Evolutionary conservation across 148 eudicot species (phyloP).

Genomic region (Cornus suecica): DNA sequence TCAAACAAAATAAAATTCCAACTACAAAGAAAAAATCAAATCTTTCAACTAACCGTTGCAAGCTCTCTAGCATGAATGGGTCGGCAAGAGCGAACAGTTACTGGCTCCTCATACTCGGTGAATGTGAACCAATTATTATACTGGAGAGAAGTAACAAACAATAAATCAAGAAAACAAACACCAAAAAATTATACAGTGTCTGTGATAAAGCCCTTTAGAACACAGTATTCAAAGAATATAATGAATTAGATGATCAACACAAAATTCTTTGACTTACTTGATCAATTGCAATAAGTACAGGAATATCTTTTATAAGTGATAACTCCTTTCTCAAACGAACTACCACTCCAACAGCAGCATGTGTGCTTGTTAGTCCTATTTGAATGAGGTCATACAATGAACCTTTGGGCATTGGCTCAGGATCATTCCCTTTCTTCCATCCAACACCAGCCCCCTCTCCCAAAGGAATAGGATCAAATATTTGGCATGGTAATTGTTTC

Average conservation of each 20-base stretch:
- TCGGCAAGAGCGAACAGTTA: slow-evolving; percentile 68
- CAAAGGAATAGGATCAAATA: slow-evolving; percentile 76
- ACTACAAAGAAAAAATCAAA: background rate
- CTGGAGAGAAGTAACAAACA: slow-evolving; percentile 42
- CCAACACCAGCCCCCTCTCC: slow-evolving; percentile 96
- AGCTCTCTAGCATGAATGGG: slow-evolving; percentile 83
- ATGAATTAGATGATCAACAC: background rate
- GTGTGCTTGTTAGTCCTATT: slow-evolving; percentile 60
- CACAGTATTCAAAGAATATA: background rate
- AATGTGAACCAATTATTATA: slow-evolving; percentile 96
- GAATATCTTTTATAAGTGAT: slow-evolving; percentile 71
- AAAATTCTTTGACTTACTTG: slow-evolving; percentile 49
- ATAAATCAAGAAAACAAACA: slow-evolving; percentile 10
- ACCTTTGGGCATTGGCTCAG: slow-evolving; percentile 67
- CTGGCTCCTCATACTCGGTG: slow-evolving; percentile 70
- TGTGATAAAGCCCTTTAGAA: background rate
- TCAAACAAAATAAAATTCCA: background rate
- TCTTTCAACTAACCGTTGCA: slow-evolving; percentile 65
- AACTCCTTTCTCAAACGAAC: slow-evolving; percentile 87
- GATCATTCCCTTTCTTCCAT: slow-evolving; percentile 69
- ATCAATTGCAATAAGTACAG: slow-evolving; percentile 85
- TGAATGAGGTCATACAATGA: slow-evolving; percentile 73
- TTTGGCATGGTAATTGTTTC: slow-evolving; percentile 59
- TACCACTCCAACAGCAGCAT: slow-evolving; percentile 90
- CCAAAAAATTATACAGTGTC: background rate